Evolutionary conservation across 148 eudicot species (phyloP).

Genomic region (Salicornia ramosissima): DNA sequence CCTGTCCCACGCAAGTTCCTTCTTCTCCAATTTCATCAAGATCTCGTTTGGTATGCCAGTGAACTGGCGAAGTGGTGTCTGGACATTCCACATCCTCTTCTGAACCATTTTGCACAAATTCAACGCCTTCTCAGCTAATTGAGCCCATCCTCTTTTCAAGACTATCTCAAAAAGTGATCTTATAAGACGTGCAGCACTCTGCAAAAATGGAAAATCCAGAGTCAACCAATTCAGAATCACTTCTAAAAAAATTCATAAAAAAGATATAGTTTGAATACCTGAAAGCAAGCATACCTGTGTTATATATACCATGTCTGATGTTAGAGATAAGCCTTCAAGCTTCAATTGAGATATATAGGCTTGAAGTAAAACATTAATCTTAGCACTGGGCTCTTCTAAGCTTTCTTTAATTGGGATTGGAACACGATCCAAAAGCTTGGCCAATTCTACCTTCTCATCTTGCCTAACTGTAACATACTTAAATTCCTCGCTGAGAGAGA

Average conservation of each 20-base stretch:
- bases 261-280: slow-evolving; percentile 9
- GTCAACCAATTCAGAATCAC: background rate
- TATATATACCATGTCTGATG: slow-evolving; percentile 86
- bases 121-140: slow-evolving; percentile 71
- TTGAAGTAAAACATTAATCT: slow-evolving; percentile 84
- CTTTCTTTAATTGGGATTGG: slow-evolving; percentile 87
- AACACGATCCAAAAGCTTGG: slow-evolving; percentile 80
- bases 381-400: slow-evolving; percentile 89
- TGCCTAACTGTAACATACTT: slow-evolving; percentile 82
- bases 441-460: slow-evolving; percentile 91
- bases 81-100: slow-evolving; percentile 92
- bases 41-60: slow-evolving; percentile 56
- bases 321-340: slow-evolving; percentile 81
- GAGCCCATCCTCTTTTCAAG: slow-evolving; percentile 90
- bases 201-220: slow-evolving; percentile 21
- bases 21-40: slow-evolving; percentile 78
- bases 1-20: slow-evolving; percentile 88
- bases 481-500: slow-evolving; percentile 92
- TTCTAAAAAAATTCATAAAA: background rate
- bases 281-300: slow-evolving; percentile 55
- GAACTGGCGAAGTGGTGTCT: slow-evolving; percentile 84
- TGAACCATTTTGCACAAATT: slow-evolving; percentile 81
- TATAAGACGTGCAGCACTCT: slow-evolving; percentile 89
- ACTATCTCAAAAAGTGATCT: slow-evolving; percentile 81
- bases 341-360: slow-evolving; percentile 81